Evolutionary conservation across 2,329 filamentous ascomycete species (phyloP).

Genomic region (Aspergillus niger): DNA sequence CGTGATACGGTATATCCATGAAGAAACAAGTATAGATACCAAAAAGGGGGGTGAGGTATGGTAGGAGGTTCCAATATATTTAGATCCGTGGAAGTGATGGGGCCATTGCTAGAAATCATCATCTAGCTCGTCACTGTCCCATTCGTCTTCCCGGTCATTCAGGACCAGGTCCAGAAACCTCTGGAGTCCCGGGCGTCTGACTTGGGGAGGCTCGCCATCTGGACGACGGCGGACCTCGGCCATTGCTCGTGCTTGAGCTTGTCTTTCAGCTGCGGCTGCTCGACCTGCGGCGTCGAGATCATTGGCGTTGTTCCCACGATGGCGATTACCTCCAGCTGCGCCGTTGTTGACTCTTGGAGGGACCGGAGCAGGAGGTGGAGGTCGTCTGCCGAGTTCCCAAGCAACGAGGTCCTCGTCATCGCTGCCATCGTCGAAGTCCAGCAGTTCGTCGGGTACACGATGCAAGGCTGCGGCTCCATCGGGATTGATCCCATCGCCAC

Average conservation of each 20-base stretch:
- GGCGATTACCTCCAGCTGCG: conserved; percentile 30
- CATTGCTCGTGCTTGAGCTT: conserved; percentile 43
- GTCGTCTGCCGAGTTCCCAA: conserved; percentile 32
- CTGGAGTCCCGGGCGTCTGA: conserved; percentile 45
- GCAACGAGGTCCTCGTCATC: conserved; percentile 32
- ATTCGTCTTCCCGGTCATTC: conserved; percentile 59
- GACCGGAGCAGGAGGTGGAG: conserved; percentile 44
- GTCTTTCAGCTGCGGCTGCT: conserved; percentile 41
- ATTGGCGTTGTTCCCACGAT: conserved; percentile 28
- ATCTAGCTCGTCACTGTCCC: conserved; percentile 61
- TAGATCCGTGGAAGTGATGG: neutral
- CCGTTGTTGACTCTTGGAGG: conserved; percentile 38
- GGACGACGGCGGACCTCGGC: conserved; percentile 37
- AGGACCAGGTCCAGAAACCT: conserved; percentile 55
- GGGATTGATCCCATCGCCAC: conserved; percentile 64
- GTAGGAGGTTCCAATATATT: neutral
- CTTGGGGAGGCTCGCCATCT: conserved; percentile 23
- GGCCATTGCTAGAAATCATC: conserved; percentile 34
- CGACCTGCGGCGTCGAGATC: conserved; percentile 37
- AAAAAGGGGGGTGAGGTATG: too few relatives aligned
- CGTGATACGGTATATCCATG: neutral
- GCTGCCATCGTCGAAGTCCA: conserved; percentile 40
- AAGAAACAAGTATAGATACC: neutral
- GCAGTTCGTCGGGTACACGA: conserved; percentile 42
- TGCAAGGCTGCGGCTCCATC: conserved; percentile 45